Percentiles rank a stretch among this genome's conserved stretches.
phyloP scores from a whole-genome alignment of 148 eudicot genomes.

The Limonium bicolor region DNA sequence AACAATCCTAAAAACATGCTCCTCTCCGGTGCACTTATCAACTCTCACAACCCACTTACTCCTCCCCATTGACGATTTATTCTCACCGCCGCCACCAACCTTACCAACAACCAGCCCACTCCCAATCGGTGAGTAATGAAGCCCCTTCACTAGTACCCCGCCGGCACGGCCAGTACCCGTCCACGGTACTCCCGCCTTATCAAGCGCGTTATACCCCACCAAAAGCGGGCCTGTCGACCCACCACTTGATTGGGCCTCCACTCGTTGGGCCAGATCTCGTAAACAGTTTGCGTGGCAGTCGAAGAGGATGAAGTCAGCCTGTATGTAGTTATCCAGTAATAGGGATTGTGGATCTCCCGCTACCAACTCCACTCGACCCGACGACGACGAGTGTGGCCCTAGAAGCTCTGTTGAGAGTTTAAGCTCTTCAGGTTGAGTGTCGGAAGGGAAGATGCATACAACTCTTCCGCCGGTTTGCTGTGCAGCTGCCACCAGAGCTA shows the following conservation, averaged over 20 bases:
- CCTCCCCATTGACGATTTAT: too few species aligned
- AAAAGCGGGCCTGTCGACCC: slow-evolving; percentile 2
- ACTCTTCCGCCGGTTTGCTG: slow-evolving; percentile 22
- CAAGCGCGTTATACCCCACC: slow-evolving; percentile 22
- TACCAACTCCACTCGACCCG: slow-evolving; percentile 14
- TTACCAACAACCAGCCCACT: slow-evolving; percentile 14
- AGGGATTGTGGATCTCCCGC: too few species aligned
- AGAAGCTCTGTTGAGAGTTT: slow-evolving; percentile 7
- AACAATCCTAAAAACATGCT: slow-evolving; percentile 28
- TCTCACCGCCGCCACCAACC: not conserved
- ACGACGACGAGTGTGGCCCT: slow-evolving; percentile 9
- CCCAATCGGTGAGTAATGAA: slow-evolving; percentile 28
- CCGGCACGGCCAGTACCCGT: too few species aligned
- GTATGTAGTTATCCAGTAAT: slow-evolving; percentile 6
- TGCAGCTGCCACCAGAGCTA: slow-evolving; percentile 24
- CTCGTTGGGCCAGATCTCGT: not conserved
- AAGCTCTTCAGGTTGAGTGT: slow-evolving; percentile 5
- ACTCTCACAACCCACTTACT: slow-evolving; percentile 29
- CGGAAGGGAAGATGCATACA: slow-evolving; percentile 17
- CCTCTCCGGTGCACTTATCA: slow-evolving; percentile 28
- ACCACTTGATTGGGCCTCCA: not conserved
- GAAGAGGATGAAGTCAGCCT: slow-evolving; percentile 13
- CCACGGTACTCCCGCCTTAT: slow-evolving; percentile 11
- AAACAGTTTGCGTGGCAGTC: slow-evolving; percentile 14
- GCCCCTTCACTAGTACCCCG: too few species aligned